These are phyloP conservation scores for Mycena polygramma DNA, from an alignment of 768 basidiomycete genomes.

Conservation along the genomic window DNA sequence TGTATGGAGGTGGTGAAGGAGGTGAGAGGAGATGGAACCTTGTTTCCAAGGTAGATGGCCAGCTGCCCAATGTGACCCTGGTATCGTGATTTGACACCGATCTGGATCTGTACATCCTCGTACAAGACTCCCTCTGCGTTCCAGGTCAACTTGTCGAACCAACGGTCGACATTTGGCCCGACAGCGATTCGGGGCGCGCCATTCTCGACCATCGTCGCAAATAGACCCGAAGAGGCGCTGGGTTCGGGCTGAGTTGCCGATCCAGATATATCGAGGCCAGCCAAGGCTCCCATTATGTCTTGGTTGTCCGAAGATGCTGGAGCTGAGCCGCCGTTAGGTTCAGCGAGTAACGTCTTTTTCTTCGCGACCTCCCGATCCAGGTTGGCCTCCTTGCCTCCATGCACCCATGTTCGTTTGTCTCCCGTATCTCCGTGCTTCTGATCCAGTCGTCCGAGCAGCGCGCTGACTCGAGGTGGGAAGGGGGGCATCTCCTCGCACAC, in stretches of 20 bases:
- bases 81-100: constrained; percentile 96
- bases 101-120: constrained; percentile 95
- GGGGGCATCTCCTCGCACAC: constrained; percentile 99
- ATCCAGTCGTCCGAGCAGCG: constrained; percentile 87
- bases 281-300: constrained; percentile 80
- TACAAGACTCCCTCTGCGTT: constrained; percentile 90
- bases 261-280: constrained; percentile 81
- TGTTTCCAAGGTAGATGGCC: constrained; percentile 97
- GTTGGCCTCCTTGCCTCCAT: constrained; percentile 95
- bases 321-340: constrained; percentile 52
- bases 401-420: constrained; percentile 95
- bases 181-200: constrained; percentile 69
- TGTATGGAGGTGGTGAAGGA: constrained; percentile 90
- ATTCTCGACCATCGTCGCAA: constrained; percentile 41
- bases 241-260: constrained; percentile 39
- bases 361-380: constrained; percentile 77
- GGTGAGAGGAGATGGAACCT: constrained; percentile 88
- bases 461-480: constrained; percentile 95
- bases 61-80: constrained; percentile 95
- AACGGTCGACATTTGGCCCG: constrained; percentile 85
- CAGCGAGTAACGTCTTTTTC: constrained; percentile 60
- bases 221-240: constrained; percentile 17
- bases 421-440: constrained; percentile 93
- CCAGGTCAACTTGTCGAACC: constrained; percentile 89
- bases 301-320: constrained; percentile 55